Evolutionary conservation across 2,329 filamentous ascomycete genomes (phyloP), one percentile per base, ranked within the genome.

Genomic region (Sporothrix sp.): DNA sequence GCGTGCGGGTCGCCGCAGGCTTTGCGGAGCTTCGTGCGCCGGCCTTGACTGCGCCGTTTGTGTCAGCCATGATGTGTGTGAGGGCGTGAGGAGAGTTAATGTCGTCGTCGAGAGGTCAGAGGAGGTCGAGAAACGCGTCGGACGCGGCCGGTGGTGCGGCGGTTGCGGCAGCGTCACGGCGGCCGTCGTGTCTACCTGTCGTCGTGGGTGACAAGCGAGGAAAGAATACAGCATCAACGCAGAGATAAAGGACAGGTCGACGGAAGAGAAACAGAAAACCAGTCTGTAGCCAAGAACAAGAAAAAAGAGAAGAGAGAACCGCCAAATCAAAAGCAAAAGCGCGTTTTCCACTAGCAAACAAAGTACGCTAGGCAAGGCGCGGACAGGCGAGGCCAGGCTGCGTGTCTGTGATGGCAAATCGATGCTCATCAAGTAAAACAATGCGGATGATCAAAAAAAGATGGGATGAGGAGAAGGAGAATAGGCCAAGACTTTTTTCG

Each of bases 21-120:
- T 36, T 36, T 45, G 7, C 13, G 7, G 43, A 35, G 28, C 28
- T 45, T 20, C 14, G 10, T 13, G n/a, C 20, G 14, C 33, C 25
- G 13, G 39, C 27, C 45, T 45, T 39, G 20, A 20, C 6, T 44
- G 45, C 10, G 11, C 51, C 40, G n/a, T 40, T 49, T 23, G 40
- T 32, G 46, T 36, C 46, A 28, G 51, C 51, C 51, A 52, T 52
- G 36, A 14, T 27, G 32, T 32, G 37, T 11, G n/a, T 8, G 37
- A n/a, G 9, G 30, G 38, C 21, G 21, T 18, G 21, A 10, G 13
- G 39, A 16, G 7, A 5, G 42, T 14, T n/a, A 39, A 44, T n/a
- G 32, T 9, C 27, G 48, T n/a, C 42, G 23, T 23, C n/a, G 42
- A 28, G 35, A 18, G 32, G 23, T 45, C 23, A 4, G 32, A 28